phyloP scores from a whole-genome alignment of 2,329 filamentous ascomycete species.

The Penicillium sp. region DNA sequence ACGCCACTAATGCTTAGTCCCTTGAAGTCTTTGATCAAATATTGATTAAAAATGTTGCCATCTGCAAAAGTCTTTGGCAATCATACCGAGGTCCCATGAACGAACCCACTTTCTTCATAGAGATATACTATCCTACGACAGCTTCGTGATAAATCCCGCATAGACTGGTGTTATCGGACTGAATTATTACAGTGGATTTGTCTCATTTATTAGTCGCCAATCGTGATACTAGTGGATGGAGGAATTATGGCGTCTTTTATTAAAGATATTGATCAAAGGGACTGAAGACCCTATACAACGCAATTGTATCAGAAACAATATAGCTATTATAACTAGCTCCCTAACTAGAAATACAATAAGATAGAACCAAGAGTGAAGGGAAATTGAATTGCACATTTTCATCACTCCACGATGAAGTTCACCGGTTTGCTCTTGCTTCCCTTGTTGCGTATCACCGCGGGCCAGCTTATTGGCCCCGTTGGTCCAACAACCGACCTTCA shows the following conservation, averaged over 20 bases:
- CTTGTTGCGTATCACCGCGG: background rate
- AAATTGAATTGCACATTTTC: background rate
- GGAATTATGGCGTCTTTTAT: background rate
- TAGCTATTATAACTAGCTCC: background rate
- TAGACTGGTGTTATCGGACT: background rate
- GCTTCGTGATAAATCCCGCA: background rate
- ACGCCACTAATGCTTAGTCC: background rate
- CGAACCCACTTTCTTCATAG: background rate
- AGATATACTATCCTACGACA: background rate
- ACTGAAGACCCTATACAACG: background rate
- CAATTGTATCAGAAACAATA: background rate
- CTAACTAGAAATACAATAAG: background rate
- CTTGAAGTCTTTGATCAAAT: background rate
- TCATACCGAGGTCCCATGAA: background rate
- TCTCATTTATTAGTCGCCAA: background rate
- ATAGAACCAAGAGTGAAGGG: background rate
- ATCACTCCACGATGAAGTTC: background rate
- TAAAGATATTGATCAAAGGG: background rate
- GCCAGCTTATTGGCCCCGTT: slow-evolving; percentile 16
- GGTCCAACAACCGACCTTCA: slow-evolving; percentile 11
- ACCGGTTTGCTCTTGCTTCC: background rate
- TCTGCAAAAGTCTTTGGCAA: background rate
- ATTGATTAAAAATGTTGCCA: slow-evolving; percentile 7
- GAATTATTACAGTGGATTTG: background rate
- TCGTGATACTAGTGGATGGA: background rate